A percentile compares a stretch with the other conserved stretches of the same genome.
Evolutionary conservation across 1,284 basidiomycete genomes (phyloP).

Genomic region (Waitea zeae): DNA sequence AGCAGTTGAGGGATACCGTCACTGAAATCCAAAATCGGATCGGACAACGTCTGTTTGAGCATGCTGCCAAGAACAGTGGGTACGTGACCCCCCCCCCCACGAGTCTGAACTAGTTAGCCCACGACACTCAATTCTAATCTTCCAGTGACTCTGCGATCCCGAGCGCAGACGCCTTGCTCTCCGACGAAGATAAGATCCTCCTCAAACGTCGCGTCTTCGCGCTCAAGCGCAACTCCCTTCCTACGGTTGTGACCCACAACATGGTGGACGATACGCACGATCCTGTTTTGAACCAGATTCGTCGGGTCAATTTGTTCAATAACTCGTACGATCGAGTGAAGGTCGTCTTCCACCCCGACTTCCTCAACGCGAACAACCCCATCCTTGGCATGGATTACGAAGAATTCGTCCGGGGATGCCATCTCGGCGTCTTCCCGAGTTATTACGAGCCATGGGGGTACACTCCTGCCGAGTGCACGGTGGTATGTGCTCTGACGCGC

Average conservation of each 20-base stretch:
- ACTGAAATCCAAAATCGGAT: constrained; percentile 89
- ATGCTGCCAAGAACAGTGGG: constrained; percentile 86
- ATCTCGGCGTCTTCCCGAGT: constrained; percentile 94
- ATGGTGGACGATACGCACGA: constrained; percentile 89
- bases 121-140: constrained; percentile 4
- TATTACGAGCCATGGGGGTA: constrained; percentile 95
- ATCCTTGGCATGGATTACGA: constrained; percentile 96
- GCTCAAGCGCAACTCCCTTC: constrained; percentile 83
- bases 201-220: constrained; percentile 95
- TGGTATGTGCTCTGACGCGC: constrained; percentile 39
- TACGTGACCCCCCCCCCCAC: constrained; percentile 16
- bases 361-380: constrained; percentile 94
- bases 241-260: constrained; percentile 93
- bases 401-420: constrained; percentile 96
- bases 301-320: constrained; percentile 90
- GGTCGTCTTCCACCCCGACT: constrained; percentile 97
- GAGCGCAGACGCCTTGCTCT: constrained; percentile 63
- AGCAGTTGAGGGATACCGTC: constrained; percentile 90
- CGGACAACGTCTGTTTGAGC: constrained; percentile 83
- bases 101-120: neutral
- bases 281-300: constrained; percentile 89
- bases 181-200: constrained; percentile 86
- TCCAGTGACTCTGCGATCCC: constrained; percentile 60
- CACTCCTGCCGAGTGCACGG: constrained; percentile 74
- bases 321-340: constrained; percentile 73